These are phyloP conservation scores for Geotrichum carabidarum DNA, from an alignment of 1,139 yeast genomes.

Conservation along the genomic window DNA sequence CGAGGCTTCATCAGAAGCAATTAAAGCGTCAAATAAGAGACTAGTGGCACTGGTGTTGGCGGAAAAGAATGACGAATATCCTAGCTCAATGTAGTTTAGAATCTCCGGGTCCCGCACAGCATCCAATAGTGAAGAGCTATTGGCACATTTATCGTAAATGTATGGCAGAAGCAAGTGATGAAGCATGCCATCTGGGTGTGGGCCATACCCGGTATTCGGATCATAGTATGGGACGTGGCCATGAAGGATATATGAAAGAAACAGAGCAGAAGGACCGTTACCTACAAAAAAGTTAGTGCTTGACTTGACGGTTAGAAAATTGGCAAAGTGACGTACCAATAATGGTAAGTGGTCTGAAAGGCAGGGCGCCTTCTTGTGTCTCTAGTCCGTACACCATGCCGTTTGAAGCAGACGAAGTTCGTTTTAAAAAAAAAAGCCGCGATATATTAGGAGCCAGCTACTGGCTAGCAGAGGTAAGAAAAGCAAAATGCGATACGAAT, in stretches of 20 bases:
- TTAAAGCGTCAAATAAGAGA: constrained; percentile 32
- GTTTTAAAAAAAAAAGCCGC: too few species aligned
- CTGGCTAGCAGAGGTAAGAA: too few species aligned
- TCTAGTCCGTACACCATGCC: too few species aligned
- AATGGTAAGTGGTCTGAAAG: background rate
- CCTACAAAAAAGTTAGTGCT: constrained; percentile 27
- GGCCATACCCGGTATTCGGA: constrained; percentile 26
- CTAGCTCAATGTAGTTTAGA: constrained; percentile 24
- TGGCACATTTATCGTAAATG: background rate
- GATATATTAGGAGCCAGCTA: too few species aligned
- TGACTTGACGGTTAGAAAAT: background rate
- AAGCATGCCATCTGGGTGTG: constrained; percentile 34
- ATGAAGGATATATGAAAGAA: constrained; percentile 33
- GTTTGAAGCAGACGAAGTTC: too few species aligned
- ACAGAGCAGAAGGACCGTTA: constrained; percentile 36
- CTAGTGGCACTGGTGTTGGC: constrained; percentile 31
- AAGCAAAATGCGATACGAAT: too few species aligned
- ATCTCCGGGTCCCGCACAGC: constrained; percentile 26
- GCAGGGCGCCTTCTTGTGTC: background rate
- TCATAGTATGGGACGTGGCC: constrained; percentile 37
- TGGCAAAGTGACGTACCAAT: constrained; percentile 2
- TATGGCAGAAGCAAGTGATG: constrained; percentile 27
- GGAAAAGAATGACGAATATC: constrained; percentile 29
- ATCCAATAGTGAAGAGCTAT: constrained; percentile 23
- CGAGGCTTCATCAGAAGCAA: constrained; percentile 32